Evolutionary conservation across 2,329 filamentous ascomycete species (phyloP).

Genomic region (Colletotrichum filicis): DNA sequence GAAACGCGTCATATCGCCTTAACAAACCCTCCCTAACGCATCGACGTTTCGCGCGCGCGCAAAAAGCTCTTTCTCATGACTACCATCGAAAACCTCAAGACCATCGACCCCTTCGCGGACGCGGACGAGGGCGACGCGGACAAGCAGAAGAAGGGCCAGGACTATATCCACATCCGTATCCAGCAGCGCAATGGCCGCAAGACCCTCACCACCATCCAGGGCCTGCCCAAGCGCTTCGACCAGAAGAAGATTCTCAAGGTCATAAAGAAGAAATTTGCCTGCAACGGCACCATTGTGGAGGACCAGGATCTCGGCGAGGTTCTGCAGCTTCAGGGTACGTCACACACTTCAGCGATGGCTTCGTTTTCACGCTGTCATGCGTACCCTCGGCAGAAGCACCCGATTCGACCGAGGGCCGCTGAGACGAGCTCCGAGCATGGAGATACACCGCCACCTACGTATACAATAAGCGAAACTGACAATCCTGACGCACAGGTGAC

Average conservation of each 20-base stretch:
- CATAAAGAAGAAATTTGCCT: constrained; percentile 89
- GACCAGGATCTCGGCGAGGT: constrained; percentile 37
- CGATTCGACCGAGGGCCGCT: not conserved
- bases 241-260: constrained; percentile 99
- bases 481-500: constrained; percentile 65
- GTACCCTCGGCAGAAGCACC: not conserved
- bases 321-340: constrained; percentile 36
- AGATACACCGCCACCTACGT: not conserved
- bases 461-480: not conserved
- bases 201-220: constrained; percentile 99
- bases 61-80: constrained; percentile 35
- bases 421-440: not conserved
- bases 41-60: not conserved
- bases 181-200: constrained; percentile 77
- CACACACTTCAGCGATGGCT: too few relatives aligned
- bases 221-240: constrained; percentile 98
- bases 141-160: constrained; percentile 36
- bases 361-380: not conserved
- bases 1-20: not conserved
- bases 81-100: constrained; percentile 39
- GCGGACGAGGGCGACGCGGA: constrained; percentile 37
- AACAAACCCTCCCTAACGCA: constrained; percentile 5
- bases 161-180: constrained; percentile 38
- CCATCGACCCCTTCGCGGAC: constrained; percentile 38
- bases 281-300: constrained; percentile 38